These are phyloP conservation scores for Graphiopsis chlorocephala DNA, from an alignment of 2,329 filamentous ascomycete genomes.

Conservation along the genomic window DNA sequence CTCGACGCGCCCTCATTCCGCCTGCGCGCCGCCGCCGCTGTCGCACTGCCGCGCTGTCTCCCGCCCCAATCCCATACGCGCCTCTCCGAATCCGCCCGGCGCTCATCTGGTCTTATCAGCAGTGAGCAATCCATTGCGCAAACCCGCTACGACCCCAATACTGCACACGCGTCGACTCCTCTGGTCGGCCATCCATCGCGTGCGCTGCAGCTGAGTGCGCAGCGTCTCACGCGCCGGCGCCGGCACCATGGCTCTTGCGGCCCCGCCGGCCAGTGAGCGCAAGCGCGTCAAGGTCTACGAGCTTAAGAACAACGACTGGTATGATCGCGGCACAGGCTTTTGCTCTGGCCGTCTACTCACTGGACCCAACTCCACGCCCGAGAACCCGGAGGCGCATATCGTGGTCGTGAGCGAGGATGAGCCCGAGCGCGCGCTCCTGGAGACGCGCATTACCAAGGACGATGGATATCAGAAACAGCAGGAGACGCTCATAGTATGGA, in stretches of 20 bases:
- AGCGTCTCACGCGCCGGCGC: slow-evolving; percentile 11
- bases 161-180: background rate
- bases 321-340: slow-evolving; percentile 93
- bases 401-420: slow-evolving; percentile 92
- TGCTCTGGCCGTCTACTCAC: slow-evolving; percentile 74
- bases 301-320: slow-evolving; percentile 98
- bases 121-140: background rate
- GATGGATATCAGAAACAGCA: slow-evolving; percentile 98
- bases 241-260: slow-evolving; percentile 30
- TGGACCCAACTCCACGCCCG: slow-evolving; percentile 47
- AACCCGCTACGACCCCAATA: background rate
- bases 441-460: slow-evolving; percentile 87
- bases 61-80: slow-evolving; percentile 1
- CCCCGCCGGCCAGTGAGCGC: slow-evolving; percentile 45
- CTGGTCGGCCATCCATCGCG: background rate
- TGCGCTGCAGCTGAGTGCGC: slow-evolving; percentile 7
- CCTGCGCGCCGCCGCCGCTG: slow-evolving; percentile 5
- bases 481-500: slow-evolving; percentile 98
- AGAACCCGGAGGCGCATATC: slow-evolving; percentile 71
- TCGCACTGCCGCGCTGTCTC: slow-evolving; percentile 13
- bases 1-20: slow-evolving; percentile 7
- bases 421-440: slow-evolving; percentile 75
- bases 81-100: slow-evolving; percentile 11
- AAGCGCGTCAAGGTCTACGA: slow-evolving; percentile 96
- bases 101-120: background rate